Percentiles rank a stretch among this genome's conserved stretches.
Evolutionary conservation across 108 stramenopile genomes (phyloP).

Genomic region (Conticribra guillardii): DNA sequence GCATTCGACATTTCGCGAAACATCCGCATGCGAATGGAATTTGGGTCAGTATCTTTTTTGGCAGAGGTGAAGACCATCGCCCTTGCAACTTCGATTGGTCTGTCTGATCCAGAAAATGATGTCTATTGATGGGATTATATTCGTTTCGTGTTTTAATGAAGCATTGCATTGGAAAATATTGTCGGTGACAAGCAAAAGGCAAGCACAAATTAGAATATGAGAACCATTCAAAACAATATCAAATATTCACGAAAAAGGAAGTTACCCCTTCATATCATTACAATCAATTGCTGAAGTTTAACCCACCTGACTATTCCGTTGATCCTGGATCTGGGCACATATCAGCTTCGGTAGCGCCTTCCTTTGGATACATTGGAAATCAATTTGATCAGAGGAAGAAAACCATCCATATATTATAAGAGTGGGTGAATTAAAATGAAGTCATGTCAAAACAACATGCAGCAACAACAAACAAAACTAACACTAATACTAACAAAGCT

Average conservation of each 20-base stretch:
- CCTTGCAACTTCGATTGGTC: conserved; percentile 81
- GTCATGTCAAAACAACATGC: neutral
- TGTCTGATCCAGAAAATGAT: conserved; percentile 41
- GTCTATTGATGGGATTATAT: conserved; percentile 27
- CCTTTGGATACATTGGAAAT: neutral
- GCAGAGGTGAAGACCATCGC: conserved; percentile 80
- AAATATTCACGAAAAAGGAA: neutral
- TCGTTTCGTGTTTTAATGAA: no score
- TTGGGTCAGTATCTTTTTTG: conserved; percentile 64
- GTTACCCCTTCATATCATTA: neutral
- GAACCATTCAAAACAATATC: no score
- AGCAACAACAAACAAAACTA: neutral
- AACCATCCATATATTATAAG: no score
- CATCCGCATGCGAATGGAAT: conserved; percentile 75
- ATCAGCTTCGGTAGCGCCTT: conserved; percentile 24
- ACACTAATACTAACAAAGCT: neutral
- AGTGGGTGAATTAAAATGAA: neutral
- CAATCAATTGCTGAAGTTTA: neutral
- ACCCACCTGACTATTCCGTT: conserved; percentile 49
- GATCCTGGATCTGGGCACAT: conserved; percentile 59
- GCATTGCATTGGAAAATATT: neutral
- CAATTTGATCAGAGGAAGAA: no score
- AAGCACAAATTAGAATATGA: no score
- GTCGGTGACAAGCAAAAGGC: neutral
- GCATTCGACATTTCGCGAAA: conserved; percentile 76